Evolutionary conservation across 352 stramenopile genomes (phyloP).

Genomic region (Aphanomyces stellatus): DNA sequence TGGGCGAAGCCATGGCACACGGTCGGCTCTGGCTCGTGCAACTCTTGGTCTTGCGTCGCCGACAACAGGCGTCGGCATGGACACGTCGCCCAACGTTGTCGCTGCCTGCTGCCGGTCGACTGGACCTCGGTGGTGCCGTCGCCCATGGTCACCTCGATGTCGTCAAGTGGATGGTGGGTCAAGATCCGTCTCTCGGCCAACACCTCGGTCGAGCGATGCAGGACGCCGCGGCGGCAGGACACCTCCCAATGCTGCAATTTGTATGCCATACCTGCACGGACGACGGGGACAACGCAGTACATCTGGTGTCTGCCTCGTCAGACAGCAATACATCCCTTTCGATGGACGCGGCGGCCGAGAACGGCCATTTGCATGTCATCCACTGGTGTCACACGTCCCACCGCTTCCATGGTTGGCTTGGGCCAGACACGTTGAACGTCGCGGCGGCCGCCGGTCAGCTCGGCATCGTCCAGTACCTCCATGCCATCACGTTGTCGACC

Average conservation of each 20-base stretch:
- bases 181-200: not conserved
- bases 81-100: too few relatives aligned
- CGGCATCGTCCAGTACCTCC: not conserved
- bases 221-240: too few relatives aligned
- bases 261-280: too few relatives aligned
- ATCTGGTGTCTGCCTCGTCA: too few relatives aligned
- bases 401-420: too few relatives aligned
- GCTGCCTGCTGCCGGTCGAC: too few relatives aligned
- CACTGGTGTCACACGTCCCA: not conserved
- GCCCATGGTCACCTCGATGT: not conserved
- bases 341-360: not conserved
- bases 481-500: not conserved
- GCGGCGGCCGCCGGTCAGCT: not conserved
- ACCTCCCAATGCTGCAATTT: too few relatives aligned
- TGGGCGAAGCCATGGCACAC: not conserved
- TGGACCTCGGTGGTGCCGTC: not conserved
- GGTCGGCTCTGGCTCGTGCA: not conserved
- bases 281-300: too few relatives aligned
- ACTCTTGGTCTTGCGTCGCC: not conserved
- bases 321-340: not conserved
- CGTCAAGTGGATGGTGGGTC: not conserved
- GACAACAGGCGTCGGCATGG: not conserved
- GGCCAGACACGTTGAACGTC: not conserved
- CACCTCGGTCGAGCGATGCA: too few relatives aligned
- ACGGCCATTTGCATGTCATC: not conserved